These are phyloP conservation scores for Colletotrichum agaves DNA, from an alignment of 2,329 filamentous ascomycete species.

Conservation along the genomic window DNA sequence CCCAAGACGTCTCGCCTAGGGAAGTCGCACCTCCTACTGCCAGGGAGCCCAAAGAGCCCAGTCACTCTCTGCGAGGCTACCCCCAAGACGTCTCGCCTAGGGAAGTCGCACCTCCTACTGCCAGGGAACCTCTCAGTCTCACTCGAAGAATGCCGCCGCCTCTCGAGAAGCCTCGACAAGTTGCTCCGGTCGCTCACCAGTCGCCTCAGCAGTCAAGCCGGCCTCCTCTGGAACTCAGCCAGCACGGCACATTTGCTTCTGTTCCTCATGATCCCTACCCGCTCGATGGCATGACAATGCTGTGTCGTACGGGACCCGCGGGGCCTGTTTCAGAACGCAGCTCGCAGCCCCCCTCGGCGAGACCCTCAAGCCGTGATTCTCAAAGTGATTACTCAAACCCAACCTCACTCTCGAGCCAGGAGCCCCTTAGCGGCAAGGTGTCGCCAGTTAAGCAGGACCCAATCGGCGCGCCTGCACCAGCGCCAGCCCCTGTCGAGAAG, in stretches of 20 bases:
- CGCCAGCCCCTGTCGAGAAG: conserved; percentile 60
- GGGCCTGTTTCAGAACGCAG: conserved; percentile 69
- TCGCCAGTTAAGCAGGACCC: conserved; percentile 77
- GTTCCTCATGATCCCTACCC: conserved; percentile 95
- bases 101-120: too few relatives aligned
- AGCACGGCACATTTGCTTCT: conserved; percentile 70
- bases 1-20: not conserved
- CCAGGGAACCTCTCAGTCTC: conserved; percentile 61
- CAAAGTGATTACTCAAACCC: conserved; percentile 91
- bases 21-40: too few relatives aligned
- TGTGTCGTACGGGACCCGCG: conserved; percentile 79
- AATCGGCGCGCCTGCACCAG: conserved; percentile 55
- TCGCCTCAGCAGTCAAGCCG: conserved; percentile 42
- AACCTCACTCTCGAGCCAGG: conserved; percentile 88
- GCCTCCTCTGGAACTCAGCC: conserved; percentile 60
- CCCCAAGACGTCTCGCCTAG: too few relatives aligned
- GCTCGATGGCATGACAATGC: conserved; percentile 96
- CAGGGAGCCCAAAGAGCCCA: too few relatives aligned
- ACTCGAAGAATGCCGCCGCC: conserved; percentile 57
- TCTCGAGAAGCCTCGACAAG: conserved; percentile 17
- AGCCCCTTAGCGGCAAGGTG: conserved; percentile 77
- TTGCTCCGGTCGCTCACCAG: conserved; percentile 32
- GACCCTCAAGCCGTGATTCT: conserved; percentile 87
- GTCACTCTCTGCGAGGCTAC: too few relatives aligned
- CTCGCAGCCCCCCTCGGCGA: conserved; percentile 65